phyloP scores from a whole-genome alignment of 169 alveolate genomes.

The Toxoplasma gondii region DNA sequence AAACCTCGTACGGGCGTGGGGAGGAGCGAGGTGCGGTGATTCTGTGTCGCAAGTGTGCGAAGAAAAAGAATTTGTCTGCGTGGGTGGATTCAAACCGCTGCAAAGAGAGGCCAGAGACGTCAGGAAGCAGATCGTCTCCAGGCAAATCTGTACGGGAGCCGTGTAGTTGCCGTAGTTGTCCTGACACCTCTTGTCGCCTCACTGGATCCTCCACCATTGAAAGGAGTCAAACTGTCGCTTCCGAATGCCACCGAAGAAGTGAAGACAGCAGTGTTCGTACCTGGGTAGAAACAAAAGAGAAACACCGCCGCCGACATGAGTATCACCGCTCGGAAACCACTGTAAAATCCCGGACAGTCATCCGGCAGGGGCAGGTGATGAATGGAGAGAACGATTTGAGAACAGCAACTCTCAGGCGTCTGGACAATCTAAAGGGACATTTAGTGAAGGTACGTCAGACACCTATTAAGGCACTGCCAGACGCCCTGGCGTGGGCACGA shows the following conservation, averaged over 20 bases:
- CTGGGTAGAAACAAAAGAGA: neutral
- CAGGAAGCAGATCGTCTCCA: neutral
- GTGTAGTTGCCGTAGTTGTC: neutral
- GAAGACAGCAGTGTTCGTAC: no score
- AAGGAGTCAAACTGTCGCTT: no score
- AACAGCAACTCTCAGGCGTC: neutral
- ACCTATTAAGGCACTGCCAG: neutral
- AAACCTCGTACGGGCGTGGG: neutral
- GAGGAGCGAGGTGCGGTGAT: neutral
- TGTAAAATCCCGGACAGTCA: neutral
- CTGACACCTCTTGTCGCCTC: neutral
- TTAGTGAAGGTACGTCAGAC: slow-evolving; percentile 1
- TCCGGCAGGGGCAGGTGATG: neutral
- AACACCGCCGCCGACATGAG: neutral
- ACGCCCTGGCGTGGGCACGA: no score
- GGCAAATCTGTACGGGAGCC: neutral
- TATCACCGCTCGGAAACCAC: neutral
- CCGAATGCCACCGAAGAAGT: no score
- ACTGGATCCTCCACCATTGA: neutral
- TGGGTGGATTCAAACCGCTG: neutral
- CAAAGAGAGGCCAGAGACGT: neutral
- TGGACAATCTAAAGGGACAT: neutral
- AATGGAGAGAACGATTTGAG: slow-evolving; percentile 20
- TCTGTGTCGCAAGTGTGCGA: neutral
- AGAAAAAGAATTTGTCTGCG: neutral